Base-by-base conservation (phyloP, 2,329 filamentous ascomycete species). In the Clonostachys rhizophaga region DNA sequence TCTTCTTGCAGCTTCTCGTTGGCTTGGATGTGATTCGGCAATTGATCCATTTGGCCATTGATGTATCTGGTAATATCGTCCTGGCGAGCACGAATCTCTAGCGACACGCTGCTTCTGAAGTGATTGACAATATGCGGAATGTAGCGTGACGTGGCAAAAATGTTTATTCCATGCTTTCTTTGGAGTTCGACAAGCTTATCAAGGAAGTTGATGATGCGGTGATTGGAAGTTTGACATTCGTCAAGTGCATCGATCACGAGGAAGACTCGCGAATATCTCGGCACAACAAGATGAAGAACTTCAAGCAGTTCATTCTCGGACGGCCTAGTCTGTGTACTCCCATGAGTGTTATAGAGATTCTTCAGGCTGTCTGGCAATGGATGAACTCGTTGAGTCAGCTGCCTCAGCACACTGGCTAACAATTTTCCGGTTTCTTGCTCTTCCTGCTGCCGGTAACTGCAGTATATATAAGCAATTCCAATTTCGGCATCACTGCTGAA, bases 381-480 rank as follows among this genome's bases (percentile, higher is more conserved):
- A 5, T 49, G 34, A 13, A 5, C 5, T 34, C 11, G 14, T 41
- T 64, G 49, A 4, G 48, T 47, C 5, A 75, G 53, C 51, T 75
- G 70, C 45, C 60, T 68, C 5, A 72, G 42, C 0, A 75, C 30
- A 43, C 54, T 65, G 2, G 55, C 46, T 1, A 71, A 43, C 0
- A 74, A 45, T 24, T 59, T 20, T 1, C 58, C 49, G 3, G 54
- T 30, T 1, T 47, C 63, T 42, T 77, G 72, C 13, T 73, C 60
- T 1, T 64, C 48, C 7, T 64, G 52, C 4, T 56, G 56, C 14
- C 56, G 55, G 49, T 68, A 75, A 45, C 72, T 69, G 56, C 66
- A 74, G 45, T 74, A 80, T 0, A 76, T 16, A 20, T 70, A 78
- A 0, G 67, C 69, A 16, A 79, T 57, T 0, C 66, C 66, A 30